These are phyloP conservation scores for Raphanus raphanistrum DNA, from an alignment of 345 rosid species.

Conservation along the genomic window DNA sequence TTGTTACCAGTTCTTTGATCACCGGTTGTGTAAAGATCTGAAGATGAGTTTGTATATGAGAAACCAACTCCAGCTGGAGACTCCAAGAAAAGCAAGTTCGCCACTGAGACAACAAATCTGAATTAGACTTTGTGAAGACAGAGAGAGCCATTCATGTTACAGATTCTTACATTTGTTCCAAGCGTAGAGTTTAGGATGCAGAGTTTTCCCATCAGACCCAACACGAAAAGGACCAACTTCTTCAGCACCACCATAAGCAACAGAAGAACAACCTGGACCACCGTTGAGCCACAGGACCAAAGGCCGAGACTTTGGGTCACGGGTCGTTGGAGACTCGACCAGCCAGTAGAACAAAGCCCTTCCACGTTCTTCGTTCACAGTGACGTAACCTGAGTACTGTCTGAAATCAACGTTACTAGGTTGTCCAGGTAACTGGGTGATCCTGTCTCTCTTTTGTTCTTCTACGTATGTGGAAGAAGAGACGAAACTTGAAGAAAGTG, in stretches of 20 bases:
- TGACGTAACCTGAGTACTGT: constrained; percentile 86
- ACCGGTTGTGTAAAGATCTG: constrained; percentile 84
- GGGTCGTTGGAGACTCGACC: constrained; percentile 67
- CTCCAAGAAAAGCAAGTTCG: constrained; percentile 87
- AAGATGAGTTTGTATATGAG: constrained; percentile 75
- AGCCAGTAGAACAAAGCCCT: constrained; percentile 93
- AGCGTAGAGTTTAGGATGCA: constrained; percentile 65
- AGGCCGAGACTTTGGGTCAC: constrained; percentile 68
- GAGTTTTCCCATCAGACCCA: constrained; percentile 72
- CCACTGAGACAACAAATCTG: constrained; percentile 55
- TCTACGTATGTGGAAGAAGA: constrained; percentile 40
- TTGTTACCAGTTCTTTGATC: constrained; percentile 81
- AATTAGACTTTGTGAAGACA: not conserved
- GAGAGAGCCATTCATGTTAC: not conserved
- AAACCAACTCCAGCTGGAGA: constrained; percentile 99
- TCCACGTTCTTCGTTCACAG: constrained; percentile 72
- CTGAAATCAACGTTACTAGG: constrained; percentile 63
- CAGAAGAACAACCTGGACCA: constrained; percentile 96
- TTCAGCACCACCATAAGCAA: constrained; percentile 92
- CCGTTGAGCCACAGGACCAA: constrained; percentile 92
- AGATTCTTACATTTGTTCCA: constrained; percentile 72
- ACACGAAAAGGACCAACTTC: constrained; percentile 91
- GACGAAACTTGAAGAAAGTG: constrained; percentile 26
- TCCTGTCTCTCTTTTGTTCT: constrained; percentile 70
- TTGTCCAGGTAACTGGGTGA: constrained; percentile 77